Conservation (phyloP, 768 basidiomycete species). For the Lactarius akahatsu region DNA sequence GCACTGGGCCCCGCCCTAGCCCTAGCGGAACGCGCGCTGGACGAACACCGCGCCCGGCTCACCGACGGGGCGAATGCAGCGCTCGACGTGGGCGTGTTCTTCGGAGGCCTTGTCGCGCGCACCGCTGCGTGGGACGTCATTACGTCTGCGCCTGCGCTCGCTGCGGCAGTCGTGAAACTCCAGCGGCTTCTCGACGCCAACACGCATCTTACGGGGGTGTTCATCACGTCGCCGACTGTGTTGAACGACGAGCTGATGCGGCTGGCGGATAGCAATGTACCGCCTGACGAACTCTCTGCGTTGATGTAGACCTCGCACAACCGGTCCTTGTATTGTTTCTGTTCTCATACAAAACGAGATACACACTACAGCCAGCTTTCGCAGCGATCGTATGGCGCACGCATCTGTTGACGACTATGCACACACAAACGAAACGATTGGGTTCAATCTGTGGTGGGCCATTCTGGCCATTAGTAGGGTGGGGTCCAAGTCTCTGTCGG, state of each 20-base stretch:
- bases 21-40: background rate
- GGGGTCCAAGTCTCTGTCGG: no score
- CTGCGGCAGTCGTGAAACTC: background rate
- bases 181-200: slow-evolving; percentile 5
- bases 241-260: slow-evolving; percentile 3
- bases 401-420: slow-evolving; percentile 7
- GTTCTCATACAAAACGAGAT: background rate
- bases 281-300: slow-evolving; percentile 1
- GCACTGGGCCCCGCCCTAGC: background rate
- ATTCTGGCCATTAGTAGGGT: background rate
- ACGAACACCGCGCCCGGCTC: background rate
- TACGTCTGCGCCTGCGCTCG: background rate
- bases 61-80: background rate
- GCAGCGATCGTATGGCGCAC: slow-evolving; percentile 1
- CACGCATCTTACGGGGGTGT: background rate
- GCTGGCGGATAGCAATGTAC: slow-evolving; percentile 6
- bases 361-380: background rate
- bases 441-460: slow-evolving; percentile 1
- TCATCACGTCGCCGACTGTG: slow-evolving; percentile 5
- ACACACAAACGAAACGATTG: slow-evolving; percentile 7
- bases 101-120: background rate
- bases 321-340: background rate
- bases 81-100: slow-evolving; percentile 3
- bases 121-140: slow-evolving; percentile 3
- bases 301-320: background rate